Percentiles rank a stretch among this genome's conserved stretches.
Conservation (phyloP, 352 stramenopile genomes). For the Globisporangium orthogonon region DNA sequence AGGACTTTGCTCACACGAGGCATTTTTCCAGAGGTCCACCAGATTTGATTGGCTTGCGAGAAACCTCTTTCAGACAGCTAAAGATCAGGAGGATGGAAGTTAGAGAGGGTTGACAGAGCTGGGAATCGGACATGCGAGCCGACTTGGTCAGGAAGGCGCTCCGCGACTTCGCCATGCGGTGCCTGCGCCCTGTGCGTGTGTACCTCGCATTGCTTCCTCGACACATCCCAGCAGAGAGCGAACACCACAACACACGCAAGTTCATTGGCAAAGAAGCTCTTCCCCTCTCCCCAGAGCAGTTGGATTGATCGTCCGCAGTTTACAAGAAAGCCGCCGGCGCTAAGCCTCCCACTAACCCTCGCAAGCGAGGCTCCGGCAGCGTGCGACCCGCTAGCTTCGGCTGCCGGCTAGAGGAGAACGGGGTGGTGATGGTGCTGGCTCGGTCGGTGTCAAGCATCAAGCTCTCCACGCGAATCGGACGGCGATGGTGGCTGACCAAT, state of each 20-base stretch:
- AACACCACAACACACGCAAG: not conserved
- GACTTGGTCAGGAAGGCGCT: no score
- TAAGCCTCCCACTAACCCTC: conserved; percentile 7
- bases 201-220: not conserved
- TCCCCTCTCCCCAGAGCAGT: conserved; percentile 12
- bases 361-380: conserved; percentile 4
- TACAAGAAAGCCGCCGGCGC: conserved; percentile 1
- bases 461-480: not conserved
- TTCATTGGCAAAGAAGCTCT: conserved; percentile 24
- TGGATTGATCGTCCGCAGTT: conserved; percentile 16
- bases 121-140: not conserved
- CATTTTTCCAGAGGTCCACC: conserved; percentile 2
- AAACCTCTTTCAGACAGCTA: not conserved
- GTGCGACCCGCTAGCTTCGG: conserved; percentile 6
- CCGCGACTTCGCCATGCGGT: no score
- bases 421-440: not conserved
- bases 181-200: no score
- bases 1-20: conserved; percentile 7
- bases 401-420: conserved; percentile 2
- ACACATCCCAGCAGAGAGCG: not conserved
- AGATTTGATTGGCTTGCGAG: conserved; percentile 7
- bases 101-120: not conserved
- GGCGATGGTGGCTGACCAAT: conserved; percentile 7
- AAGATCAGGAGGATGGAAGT: not conserved
- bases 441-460: not conserved